Percentiles rank a stretch among this genome's conserved stretches.
phyloP scores from a whole-genome alignment of 2,329 filamentous ascomycete species.

The Mollisiaceae sp. region DNA sequence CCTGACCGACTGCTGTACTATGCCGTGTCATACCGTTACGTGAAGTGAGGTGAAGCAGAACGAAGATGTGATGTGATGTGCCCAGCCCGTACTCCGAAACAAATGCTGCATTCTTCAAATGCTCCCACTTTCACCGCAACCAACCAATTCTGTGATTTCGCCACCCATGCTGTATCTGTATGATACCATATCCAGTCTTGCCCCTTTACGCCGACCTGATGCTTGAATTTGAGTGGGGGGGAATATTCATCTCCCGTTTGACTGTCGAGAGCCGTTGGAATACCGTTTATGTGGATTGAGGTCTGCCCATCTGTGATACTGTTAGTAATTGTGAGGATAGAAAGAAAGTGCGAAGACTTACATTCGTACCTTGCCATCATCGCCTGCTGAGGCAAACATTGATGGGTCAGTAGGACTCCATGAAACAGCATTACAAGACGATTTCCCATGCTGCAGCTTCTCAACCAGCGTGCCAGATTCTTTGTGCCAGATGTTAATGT shows the following conservation, averaged over 20 bases:
- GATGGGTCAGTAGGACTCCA: constrained; percentile 87
- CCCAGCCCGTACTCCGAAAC: constrained; percentile 7
- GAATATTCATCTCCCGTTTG: constrained; percentile 29
- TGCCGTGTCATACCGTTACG: not conserved
- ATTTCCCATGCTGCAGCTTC: constrained; percentile 72
- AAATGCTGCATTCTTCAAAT: not conserved
- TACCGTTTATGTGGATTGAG: constrained; percentile 17
- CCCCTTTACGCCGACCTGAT: constrained; percentile 26
- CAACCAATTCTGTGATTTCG: not conserved
- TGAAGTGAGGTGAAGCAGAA: not conserved
- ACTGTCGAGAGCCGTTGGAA: constrained; percentile 24
- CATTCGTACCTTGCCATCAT: constrained; percentile 86
- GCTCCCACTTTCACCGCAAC: not conserved
- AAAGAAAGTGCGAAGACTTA: constrained; percentile 54
- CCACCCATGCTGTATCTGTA: constrained; percentile 8
- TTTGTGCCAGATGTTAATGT: constrained; percentile 90
- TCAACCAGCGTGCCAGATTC: constrained; percentile 78
- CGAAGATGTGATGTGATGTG: constrained; percentile 3
- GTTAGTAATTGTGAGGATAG: not conserved
- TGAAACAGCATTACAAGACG: constrained; percentile 82
- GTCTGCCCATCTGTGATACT: constrained; percentile 24
- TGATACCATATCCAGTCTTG: constrained; percentile 7
- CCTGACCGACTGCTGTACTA: not conserved
- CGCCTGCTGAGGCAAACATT: constrained; percentile 90
- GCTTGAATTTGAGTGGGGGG: constrained; percentile 14